A percentile compares a stretch with the other conserved stretches of the same genome.
Conservation (phyloP, 2,329 filamentous ascomycete genomes). For the Parafenestella ontariensis region DNA sequence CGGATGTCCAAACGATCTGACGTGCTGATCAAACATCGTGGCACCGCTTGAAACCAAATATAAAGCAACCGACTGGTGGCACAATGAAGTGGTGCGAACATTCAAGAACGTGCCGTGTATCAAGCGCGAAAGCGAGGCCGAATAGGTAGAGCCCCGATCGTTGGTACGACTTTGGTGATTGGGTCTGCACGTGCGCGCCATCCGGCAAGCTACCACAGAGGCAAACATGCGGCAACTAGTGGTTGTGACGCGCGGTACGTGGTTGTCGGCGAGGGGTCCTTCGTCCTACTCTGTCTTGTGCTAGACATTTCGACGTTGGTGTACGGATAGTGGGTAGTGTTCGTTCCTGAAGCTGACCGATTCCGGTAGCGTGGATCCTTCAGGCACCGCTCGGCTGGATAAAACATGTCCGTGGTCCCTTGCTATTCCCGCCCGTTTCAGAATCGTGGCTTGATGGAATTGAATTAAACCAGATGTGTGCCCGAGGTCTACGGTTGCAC, state of each 20-base stretch:
- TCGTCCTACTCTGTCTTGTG: constrained; percentile 8
- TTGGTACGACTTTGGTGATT: background rate
- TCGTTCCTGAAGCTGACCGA: constrained; percentile 13
- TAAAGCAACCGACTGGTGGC: background rate
- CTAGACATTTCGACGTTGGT: constrained; percentile 11
- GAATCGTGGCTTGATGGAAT: constrained; percentile 15
- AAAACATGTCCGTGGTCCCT: constrained; percentile 28
- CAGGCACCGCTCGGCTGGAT: constrained; percentile 24
- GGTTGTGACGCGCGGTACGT: constrained; percentile 4
- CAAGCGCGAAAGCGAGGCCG: background rate
- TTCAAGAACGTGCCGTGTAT: background rate
- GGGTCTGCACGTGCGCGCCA: background rate
- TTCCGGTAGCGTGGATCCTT: constrained; percentile 18
- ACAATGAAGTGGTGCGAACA: background rate
- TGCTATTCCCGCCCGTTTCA: constrained; percentile 30
- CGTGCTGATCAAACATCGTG: constrained; percentile 10
- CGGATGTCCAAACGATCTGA: background rate
- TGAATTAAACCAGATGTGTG: background rate
- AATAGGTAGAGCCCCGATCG: background rate
- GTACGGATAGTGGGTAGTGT: background rate
- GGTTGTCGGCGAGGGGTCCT: background rate
- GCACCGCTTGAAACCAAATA: background rate
- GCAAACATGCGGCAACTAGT: constrained; percentile 11
- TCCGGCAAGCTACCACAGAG: constrained; percentile 6
- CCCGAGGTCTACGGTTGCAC: background rate